These are phyloP conservation scores for Xylaria sp. DNA, from an alignment of 2,329 filamentous ascomycete genomes.

Conservation along the genomic window DNA sequence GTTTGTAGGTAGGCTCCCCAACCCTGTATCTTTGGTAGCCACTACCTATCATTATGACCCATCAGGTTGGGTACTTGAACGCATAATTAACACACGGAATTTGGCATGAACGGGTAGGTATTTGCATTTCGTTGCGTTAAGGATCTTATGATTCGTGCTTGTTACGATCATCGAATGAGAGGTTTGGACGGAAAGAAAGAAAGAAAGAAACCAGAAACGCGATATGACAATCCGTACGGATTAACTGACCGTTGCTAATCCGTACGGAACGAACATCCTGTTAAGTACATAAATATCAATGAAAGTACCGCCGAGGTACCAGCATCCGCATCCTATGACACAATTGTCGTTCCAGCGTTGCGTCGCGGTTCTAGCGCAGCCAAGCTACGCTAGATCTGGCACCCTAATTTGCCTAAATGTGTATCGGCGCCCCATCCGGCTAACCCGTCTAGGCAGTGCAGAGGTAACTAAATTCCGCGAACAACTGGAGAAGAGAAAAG, in stretches of 20 bases:
- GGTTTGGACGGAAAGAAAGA: too few species aligned
- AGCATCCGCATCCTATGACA: not conserved
- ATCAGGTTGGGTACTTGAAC: not conserved
- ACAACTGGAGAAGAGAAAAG: too few species aligned
- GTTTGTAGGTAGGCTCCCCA: not conserved
- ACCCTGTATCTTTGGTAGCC: not conserved
- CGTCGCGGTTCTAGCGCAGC: not conserved
- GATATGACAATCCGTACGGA: too few species aligned
- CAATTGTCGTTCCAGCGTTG: not conserved
- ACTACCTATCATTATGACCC: not conserved
- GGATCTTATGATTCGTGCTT: not conserved
- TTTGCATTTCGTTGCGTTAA: too few species aligned
- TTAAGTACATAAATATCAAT: too few species aligned
- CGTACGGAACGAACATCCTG: too few species aligned
- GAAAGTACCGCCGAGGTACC: not conserved
- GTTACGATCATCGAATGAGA: too few species aligned
- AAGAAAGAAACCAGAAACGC: too few species aligned
- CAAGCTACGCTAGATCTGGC: not conserved
- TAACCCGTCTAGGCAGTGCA: too few species aligned
- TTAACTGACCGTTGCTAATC: too few species aligned
- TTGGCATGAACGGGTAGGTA: too few species aligned
- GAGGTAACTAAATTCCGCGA: too few species aligned
- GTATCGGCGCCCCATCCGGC: not conserved
- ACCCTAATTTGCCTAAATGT: not conserved
- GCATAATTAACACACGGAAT: not conserved